Percentiles rank a stretch among this genome's conserved stretches.
phyloP scores from a whole-genome alignment of 2,329 filamentous ascomycete species.

The Ophiocordyceps robertsii region DNA sequence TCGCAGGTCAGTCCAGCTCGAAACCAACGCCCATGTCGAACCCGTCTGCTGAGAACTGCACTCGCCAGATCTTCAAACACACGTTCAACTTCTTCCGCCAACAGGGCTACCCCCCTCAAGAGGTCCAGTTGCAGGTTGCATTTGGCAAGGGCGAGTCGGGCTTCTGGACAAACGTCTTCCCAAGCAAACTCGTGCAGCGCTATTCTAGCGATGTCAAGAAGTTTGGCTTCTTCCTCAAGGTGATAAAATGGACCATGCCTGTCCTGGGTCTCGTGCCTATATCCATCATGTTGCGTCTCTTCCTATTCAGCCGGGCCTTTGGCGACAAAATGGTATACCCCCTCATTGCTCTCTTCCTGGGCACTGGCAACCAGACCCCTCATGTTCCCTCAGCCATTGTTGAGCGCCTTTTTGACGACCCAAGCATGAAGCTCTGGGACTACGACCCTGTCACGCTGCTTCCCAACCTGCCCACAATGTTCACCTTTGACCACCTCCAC shows the following conservation, averaged over 20 bases:
- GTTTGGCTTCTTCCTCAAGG: conserved; percentile 40
- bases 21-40: neutral
- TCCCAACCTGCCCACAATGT: conserved; percentile 50
- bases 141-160: conserved; percentile 44
- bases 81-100: conserved; percentile 51
- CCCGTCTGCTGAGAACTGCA: neutral
- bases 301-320: conserved; percentile 57
- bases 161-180: conserved; percentile 56
- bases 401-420: conserved; percentile 43
- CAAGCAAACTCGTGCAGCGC: conserved; percentile 40
- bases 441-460: conserved; percentile 41
- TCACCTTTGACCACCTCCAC: conserved; percentile 49
- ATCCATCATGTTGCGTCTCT: conserved; percentile 50
- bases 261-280: conserved; percentile 49
- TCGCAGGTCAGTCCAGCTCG: conserved; percentile 14
- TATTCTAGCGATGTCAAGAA: conserved; percentile 42
- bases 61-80: conserved; percentile 47
- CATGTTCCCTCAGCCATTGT: conserved; percentile 58
- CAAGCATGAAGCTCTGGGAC: conserved; percentile 46
- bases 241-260: conserved; percentile 46
- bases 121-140: conserved; percentile 47
- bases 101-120: conserved; percentile 40
- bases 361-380: conserved; percentile 61
- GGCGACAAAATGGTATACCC: conserved; percentile 58
- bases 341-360: conserved; percentile 59